These are phyloP conservation scores for Colletotrichum magnum DNA, from an alignment of 2,329 filamentous ascomycete species.

Conservation along the genomic window DNA sequence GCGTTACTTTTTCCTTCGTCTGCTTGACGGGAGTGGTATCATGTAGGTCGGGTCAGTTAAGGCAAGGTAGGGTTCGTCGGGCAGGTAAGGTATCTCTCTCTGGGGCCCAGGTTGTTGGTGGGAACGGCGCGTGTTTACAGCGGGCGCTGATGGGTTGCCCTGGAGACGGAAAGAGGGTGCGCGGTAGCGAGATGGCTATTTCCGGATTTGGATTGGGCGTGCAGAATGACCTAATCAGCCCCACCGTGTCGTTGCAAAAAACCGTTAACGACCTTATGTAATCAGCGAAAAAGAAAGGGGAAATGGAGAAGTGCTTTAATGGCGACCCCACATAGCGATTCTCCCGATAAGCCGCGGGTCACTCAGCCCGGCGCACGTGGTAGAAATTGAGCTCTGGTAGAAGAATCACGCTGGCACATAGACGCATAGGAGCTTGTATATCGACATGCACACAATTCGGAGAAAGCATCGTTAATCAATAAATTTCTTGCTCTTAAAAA, in stretches of 20 bases:
- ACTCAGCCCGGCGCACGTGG: neutral
- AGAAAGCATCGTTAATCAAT: neutral
- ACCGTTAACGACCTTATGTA: neutral
- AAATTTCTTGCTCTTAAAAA: neutral
- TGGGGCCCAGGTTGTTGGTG: constrained; percentile 3
- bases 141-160: constrained; percentile 30
- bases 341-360: constrained; percentile 1
- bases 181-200: constrained; percentile 35
- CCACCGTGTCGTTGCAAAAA: constrained; percentile 13
- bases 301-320: constrained; percentile 3
- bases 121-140: constrained; percentile 37
- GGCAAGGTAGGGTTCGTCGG: constrained; percentile 1
- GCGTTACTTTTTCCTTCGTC: neutral
- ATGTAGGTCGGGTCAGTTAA: constrained; percentile 12
- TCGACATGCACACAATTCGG: neutral
- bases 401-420: too few relatives aligned
- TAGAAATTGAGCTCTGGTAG: neutral
- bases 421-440: neutral
- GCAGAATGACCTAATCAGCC: constrained; percentile 31
- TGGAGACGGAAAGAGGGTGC: constrained; percentile 28
- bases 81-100: constrained; percentile 24
- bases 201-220: constrained; percentile 22
- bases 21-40: constrained; percentile 34
- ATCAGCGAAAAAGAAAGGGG: neutral
- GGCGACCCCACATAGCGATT: constrained; percentile 19